phyloP scores from a whole-genome alignment of 768 basidiomycete species.

The Russula virescens region DNA sequence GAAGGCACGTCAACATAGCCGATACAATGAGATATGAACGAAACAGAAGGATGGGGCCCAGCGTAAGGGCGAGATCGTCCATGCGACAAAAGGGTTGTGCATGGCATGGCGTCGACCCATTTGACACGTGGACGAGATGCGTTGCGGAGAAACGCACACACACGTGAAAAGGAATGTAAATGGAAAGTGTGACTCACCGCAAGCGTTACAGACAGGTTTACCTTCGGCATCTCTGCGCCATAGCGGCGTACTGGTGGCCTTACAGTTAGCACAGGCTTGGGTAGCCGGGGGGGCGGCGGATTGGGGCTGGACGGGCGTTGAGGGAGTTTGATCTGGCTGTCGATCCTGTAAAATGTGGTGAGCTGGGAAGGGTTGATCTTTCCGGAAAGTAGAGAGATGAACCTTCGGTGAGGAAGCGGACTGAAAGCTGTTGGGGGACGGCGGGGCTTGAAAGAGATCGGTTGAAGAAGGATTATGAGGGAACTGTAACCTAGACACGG shows the following conservation, averaged over 20 bases:
- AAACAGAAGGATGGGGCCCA: constrained; percentile 13
- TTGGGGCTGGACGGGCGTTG: constrained; percentile 19
- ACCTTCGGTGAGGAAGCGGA: constrained; percentile 18
- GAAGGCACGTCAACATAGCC: constrained; percentile 17
- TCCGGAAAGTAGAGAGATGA: constrained; percentile 7
- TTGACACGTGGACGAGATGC: constrained; percentile 36
- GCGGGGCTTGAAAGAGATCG: constrained; percentile 22
- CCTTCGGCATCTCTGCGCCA: constrained; percentile 82
- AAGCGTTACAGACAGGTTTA: constrained; percentile 83
- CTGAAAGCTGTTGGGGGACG: constrained; percentile 17
- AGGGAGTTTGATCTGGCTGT: constrained; percentile 7
- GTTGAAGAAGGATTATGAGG: constrained; percentile 19
- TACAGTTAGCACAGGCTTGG: constrained; percentile 60
- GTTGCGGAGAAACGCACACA: constrained; percentile 29
- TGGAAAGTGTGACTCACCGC: constrained; percentile 57
- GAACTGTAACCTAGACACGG: constrained; percentile 22
- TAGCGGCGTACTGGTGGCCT: constrained; percentile 70
- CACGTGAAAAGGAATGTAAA: constrained; percentile 32
- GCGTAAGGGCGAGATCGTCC: constrained; percentile 17
- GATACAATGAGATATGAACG: constrained; percentile 23
- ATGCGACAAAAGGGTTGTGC: constrained; percentile 27
- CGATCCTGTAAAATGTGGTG: constrained; percentile 18
- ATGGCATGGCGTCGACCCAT: constrained; percentile 15
- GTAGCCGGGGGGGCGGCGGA: neutral
- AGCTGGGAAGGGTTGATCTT: constrained; percentile 16